Base-by-base conservation (phyloP, 1,284 basidiomycete genomes). In the Ganoderma multipileum region DNA sequence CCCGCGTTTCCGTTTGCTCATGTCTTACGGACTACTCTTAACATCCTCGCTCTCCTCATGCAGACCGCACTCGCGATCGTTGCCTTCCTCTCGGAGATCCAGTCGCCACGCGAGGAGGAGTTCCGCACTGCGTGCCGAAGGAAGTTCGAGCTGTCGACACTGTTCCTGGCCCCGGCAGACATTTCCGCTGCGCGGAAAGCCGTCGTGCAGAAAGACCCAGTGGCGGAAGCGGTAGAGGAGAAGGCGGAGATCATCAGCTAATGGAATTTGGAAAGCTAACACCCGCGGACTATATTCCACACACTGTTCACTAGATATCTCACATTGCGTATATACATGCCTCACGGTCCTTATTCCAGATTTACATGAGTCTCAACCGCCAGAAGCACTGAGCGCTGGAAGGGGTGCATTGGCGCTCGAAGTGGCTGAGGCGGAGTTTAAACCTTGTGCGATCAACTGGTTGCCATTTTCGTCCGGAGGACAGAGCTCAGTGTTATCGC, bases 131-230 rank as follows among this genome's bases (percentile, higher is more conserved):
- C 80, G 2, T 89, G 88, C 67, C 83, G 87, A 62, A 71, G 67
- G 14, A 85, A 78, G 68, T 94, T 92, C 78, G 79, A 81, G 60
- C 78, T 89, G 28, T 89, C 93, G 26, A 92, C 90, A 7, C 79
- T 88, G 30, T 93, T 93, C 83, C 90, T 87, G 79, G 75, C 83
- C 1, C 71, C 77, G 2, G 82, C 81, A 44, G 89, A 91, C 73
- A 81, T 86, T 44, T 81, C 69, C 14, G 72, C 66, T 64, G 71
- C 76, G 69, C 81, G 75, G 9, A 76, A 74, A 65, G 68, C 76
- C 36, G 76, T 76, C 3, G 58, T 75, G 39, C 74, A 73, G 52
- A 61, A 50, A 12, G 68, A 67, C 30, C 67, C 65, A 1, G 50
- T 68, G 1, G 64, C 63, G 16, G 71, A 72, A 55, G 64, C 57